Evolutionary conservation across 805 yeast genomes (phyloP).

Genomic region (Lachancea sp.): DNA sequence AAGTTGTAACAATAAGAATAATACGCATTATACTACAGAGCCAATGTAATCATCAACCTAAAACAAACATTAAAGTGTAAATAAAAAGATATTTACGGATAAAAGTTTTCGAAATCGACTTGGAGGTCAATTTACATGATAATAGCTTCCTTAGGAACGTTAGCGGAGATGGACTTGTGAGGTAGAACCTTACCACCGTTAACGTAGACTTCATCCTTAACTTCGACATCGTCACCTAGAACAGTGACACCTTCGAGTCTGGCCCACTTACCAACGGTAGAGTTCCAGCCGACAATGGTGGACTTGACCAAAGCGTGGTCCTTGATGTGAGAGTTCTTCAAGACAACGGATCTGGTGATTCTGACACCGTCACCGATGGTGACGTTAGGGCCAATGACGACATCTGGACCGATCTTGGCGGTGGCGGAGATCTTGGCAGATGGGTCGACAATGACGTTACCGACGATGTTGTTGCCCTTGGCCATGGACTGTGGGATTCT

Average conservation of each 20-base stretch:
- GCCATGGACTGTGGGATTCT: constrained; percentile 66
- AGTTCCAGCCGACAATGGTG: constrained; percentile 98
- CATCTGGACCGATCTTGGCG: constrained; percentile 97
- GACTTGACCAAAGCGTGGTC: constrained; percentile 98
- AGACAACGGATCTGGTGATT: constrained; percentile 89
- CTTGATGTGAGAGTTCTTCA: constrained; percentile 84
- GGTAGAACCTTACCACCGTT: constrained; percentile 99
- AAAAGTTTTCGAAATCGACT: background rate
- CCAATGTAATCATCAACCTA: background rate
- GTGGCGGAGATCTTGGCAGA: constrained; percentile 86
- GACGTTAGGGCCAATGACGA: constrained; percentile 94
- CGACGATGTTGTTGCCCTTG: constrained; percentile 67
- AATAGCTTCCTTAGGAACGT: constrained; percentile 96
- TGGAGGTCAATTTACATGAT: constrained; percentile 62
- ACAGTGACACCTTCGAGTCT: constrained; percentile 97
- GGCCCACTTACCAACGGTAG: constrained; percentile 97
- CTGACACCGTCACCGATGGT: constrained; percentile 97
- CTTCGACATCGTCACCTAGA: constrained; percentile 97
- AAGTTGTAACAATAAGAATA: background rate
- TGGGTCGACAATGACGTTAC: constrained; percentile 91
- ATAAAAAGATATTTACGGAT: background rate
- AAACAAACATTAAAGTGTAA: constrained; percentile 3
- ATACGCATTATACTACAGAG: background rate
- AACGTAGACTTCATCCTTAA: constrained; percentile 96
- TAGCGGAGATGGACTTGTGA: constrained; percentile 92